Conservation (phyloP, 352 stramenopile species). For the Pythium brassicae region DNA sequence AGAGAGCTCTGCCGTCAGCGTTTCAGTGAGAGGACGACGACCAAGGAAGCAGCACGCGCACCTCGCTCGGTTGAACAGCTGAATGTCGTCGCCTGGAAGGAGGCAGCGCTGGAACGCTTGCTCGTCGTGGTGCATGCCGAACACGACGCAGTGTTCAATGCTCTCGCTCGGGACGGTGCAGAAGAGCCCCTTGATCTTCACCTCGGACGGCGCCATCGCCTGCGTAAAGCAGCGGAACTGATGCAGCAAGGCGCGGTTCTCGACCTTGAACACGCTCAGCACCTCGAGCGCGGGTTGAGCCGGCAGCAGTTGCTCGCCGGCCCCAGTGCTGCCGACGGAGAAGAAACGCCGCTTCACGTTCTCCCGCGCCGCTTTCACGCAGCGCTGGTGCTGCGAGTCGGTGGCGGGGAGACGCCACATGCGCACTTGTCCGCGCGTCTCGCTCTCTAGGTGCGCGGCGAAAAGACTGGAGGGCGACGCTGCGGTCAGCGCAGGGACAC, state of each 20-base stretch:
- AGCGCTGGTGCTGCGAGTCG: constrained; percentile 56
- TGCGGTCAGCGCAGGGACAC: too few species aligned
- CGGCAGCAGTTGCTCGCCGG: neutral
- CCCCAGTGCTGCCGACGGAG: neutral
- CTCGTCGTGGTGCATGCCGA: constrained; percentile 42
- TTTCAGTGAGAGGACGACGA: neutral
- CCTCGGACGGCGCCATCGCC: constrained; percentile 8
- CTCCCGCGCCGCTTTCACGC: constrained; percentile 58
- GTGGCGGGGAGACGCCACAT: constrained; percentile 38
- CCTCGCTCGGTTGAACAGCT: constrained; percentile 34
- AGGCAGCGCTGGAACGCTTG: neutral
- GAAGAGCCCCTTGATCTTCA: constrained; percentile 79
- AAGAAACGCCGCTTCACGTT: constrained; percentile 67
- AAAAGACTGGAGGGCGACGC: constrained; percentile 33
- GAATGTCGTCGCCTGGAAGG: constrained; percentile 6
- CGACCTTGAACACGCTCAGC: constrained; percentile 76
- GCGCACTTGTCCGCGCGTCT: constrained; percentile 48
- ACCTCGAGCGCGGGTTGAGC: constrained; percentile 38
- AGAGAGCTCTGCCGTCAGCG: too few species aligned
- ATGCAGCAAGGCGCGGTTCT: constrained; percentile 57
- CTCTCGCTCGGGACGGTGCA: constrained; percentile 48
- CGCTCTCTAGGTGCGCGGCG: constrained; percentile 52
- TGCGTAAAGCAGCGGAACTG: constrained; percentile 48
- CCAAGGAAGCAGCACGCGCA: constrained; percentile 10
- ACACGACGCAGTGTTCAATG: constrained; percentile 56